Conservation (phyloP, 768 basidiomycete genomes). For the Ephemerocybe angulata region DNA sequence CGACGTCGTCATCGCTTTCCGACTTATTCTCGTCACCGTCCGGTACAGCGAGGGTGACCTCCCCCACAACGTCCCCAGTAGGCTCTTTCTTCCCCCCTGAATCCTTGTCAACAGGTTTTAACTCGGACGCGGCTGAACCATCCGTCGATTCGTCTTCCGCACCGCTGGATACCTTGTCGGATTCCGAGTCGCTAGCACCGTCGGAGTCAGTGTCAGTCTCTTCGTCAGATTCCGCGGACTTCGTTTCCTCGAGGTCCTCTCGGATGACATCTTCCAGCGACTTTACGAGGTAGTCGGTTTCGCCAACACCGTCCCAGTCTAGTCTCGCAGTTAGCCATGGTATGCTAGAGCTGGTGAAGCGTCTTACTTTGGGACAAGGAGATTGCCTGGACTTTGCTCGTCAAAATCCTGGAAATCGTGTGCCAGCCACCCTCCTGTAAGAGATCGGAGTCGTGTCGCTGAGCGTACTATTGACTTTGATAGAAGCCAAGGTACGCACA, state of each 20-base stretch:
- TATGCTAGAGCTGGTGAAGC: constrained; percentile 15
- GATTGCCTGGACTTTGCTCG: constrained; percentile 1
- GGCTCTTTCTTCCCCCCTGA: not conserved
- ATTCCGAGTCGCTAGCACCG: not conserved
- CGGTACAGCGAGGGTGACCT: not conserved
- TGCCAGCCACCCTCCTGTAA: not conserved
- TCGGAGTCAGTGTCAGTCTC: not conserved
- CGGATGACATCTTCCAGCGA: constrained; percentile 1
- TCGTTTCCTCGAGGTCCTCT: constrained; percentile 4
- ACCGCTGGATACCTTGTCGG: not conserved
- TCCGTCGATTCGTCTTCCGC: not conserved
- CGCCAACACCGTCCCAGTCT: not conserved
- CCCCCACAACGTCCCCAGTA: not conserved
- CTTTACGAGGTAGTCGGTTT: not conserved
- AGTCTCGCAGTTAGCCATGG: not conserved
- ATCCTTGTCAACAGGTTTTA: not conserved
- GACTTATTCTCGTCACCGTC: not conserved
- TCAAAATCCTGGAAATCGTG: not conserved
- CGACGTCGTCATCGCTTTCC: not conserved
- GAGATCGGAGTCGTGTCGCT: not conserved
- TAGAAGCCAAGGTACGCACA: not conserved
- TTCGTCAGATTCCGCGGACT: not conserved
- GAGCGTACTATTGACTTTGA: not conserved
- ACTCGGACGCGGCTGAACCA: not conserved
- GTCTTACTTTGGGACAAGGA: constrained; percentile 24